A percentile compares a stretch with the other conserved stretches of the same genome.
These are phyloP conservation scores for Zasmidium angulare DNA, from an alignment of 2,329 filamentous ascomycete genomes.

Conservation along the genomic window DNA sequence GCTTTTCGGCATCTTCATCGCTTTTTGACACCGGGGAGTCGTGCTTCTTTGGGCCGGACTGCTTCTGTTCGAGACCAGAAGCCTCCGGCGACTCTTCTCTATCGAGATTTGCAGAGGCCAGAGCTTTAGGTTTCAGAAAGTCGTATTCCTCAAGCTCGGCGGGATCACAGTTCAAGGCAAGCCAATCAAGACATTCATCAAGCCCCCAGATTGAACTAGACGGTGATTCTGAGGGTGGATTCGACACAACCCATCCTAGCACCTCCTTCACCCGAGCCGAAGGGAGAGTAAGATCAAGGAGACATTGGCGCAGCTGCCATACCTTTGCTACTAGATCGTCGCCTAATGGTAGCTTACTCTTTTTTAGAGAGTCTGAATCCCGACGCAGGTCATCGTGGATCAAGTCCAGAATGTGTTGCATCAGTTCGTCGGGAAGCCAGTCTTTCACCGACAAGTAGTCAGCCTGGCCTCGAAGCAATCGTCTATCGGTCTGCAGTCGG, in stretches of 20 bases:
- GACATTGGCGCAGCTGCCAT: constrained; percentile 78
- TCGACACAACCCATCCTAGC: constrained; percentile 59
- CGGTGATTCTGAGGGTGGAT: constrained; percentile 54
- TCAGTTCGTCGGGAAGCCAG: constrained; percentile 78
- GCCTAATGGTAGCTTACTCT: constrained; percentile 57
- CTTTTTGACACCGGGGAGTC: constrained; percentile 5
- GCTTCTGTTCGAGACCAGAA: background rate
- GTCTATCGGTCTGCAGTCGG: constrained; percentile 80
- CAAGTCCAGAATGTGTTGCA: constrained; percentile 75
- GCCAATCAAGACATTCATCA: constrained; percentile 85
- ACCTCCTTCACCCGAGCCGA: constrained; percentile 62
- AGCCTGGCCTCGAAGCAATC: constrained; percentile 76
- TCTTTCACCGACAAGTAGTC: constrained; percentile 69
- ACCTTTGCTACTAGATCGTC: constrained; percentile 77
- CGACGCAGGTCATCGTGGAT: constrained; percentile 58
- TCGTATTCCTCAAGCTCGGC: constrained; percentile 36
- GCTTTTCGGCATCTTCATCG: constrained; percentile 3
- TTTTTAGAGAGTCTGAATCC: constrained; percentile 43
- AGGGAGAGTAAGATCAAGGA: constrained; percentile 69
- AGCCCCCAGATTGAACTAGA: constrained; percentile 70
- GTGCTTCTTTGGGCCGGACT: constrained; percentile 6
- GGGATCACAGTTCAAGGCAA: constrained; percentile 70
- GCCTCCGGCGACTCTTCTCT: constrained; percentile 8
- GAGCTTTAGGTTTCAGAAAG: constrained; percentile 26
- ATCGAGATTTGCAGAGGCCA: constrained; percentile 3